Conservation (phyloP, 208 protist genomes). For the Crithidia expoeki region DNA sequence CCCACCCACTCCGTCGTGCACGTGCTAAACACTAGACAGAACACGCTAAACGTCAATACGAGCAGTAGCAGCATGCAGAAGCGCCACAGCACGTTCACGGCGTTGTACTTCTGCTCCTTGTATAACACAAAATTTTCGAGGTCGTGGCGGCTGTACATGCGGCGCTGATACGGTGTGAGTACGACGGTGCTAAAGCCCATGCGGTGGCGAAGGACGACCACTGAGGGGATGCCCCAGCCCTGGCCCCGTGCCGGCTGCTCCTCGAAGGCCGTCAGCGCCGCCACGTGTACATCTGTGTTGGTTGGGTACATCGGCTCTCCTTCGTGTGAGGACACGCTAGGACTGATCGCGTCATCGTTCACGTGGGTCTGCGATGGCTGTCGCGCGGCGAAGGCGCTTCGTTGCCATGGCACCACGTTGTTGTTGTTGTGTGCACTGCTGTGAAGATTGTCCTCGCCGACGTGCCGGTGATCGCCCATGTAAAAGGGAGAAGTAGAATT, state of each 20-base stretch:
- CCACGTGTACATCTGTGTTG: not conserved
- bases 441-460: not conserved
- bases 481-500: slow-evolving; percentile 10
- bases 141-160: slow-evolving; percentile 31
- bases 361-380: not conserved
- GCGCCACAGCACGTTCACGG: slow-evolving; percentile 68
- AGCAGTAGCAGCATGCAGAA: slow-evolving; percentile 52
- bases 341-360: not conserved
- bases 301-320: slow-evolving; percentile 1
- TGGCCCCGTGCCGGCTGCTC: slow-evolving; percentile 11
- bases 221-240: slow-evolving; percentile 7
- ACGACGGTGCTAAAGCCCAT: slow-evolving; percentile 57
- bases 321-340: not conserved
- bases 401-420: not conserved
- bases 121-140: slow-evolving; percentile 68
- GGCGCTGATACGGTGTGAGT: slow-evolving; percentile 35
- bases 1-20: slow-evolving; percentile 63
- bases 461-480: not conserved
- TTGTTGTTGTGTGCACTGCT: not conserved
- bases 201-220: slow-evolving; percentile 55
- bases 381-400: not conserved
- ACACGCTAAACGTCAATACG: slow-evolving; percentile 46
- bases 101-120: slow-evolving; percentile 85
- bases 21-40: slow-evolving; percentile 55
- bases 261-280: slow-evolving; percentile 13